These are phyloP conservation scores for Verticillium alfalfae DNA, from an alignment of 2,329 filamentous ascomycete species.

Conservation along the genomic window DNA sequence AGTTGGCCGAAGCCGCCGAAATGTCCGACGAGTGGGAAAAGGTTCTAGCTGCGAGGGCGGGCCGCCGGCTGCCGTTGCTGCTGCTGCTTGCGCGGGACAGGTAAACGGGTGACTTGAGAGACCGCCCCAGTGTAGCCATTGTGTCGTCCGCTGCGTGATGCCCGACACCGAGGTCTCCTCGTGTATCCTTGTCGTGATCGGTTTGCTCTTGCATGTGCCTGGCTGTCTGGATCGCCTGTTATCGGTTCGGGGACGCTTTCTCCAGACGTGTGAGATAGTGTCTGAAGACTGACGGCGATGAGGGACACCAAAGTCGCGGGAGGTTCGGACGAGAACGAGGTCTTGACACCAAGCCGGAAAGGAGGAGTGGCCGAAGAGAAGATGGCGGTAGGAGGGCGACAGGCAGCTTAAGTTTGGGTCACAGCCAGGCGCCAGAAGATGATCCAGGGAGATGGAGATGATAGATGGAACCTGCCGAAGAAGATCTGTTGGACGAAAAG, in stretches of 20 bases:
- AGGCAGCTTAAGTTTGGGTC: neutral
- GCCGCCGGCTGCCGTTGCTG: slow-evolving; percentile 25
- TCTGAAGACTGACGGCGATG: no score
- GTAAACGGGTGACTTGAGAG: slow-evolving; percentile 41
- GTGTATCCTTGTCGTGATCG: neutral
- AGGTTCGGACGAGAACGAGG: no score
- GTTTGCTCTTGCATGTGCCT: neutral
- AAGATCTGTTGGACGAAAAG: neutral
- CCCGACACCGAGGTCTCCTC: neutral
- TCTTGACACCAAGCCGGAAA: no score
- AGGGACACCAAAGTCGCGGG: no score
- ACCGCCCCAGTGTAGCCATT: slow-evolving; percentile 45
- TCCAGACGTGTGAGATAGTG: no score
- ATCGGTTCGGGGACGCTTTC: neutral
- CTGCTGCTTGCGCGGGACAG: slow-evolving; percentile 24
- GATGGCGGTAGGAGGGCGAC: neutral
- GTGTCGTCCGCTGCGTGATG: slow-evolving; percentile 1
- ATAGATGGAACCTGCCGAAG: neutral
- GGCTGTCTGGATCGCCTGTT: neutral
- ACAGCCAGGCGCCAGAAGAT: no score
- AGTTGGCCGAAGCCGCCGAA: slow-evolving; percentile 27
- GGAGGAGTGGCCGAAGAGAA: no score
- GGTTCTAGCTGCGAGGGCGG: slow-evolving; percentile 34
- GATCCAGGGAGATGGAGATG: neutral
- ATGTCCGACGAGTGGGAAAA: slow-evolving; percentile 42